Evolutionary conservation across 2,329 filamentous ascomycete genomes (phyloP).

Genomic region (Thermochaetoides dissita): DNA sequence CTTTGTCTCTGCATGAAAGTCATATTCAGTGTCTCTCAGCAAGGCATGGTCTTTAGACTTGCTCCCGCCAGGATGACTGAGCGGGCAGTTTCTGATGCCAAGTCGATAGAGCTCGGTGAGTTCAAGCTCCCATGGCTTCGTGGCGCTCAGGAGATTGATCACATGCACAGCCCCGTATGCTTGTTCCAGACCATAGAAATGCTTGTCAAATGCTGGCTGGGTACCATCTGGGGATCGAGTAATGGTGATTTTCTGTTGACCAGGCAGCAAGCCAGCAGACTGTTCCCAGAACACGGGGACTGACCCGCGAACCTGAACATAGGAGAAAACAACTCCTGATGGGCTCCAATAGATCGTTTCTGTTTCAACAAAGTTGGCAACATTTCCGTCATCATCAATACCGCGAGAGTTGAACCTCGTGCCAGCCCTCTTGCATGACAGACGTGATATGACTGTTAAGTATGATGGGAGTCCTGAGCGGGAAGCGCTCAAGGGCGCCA

Average conservation of each 20-base stretch:
- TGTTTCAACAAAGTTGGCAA: constrained; percentile 97
- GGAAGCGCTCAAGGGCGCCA: constrained; percentile 53
- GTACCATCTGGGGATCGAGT: constrained; percentile 82
- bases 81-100: constrained; percentile 59
- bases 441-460: constrained; percentile 76
- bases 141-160: constrained; percentile 82
- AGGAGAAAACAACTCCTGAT: constrained; percentile 70
- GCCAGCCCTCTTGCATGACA: constrained; percentile 82
- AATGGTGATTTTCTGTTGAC: constrained; percentile 86
- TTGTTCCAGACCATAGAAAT: constrained; percentile 76
- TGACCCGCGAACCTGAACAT: constrained; percentile 81
- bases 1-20: constrained; percentile 90
- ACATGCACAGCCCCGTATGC: constrained; percentile 85
- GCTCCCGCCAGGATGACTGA: constrained; percentile 47
- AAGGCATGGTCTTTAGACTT: constrained; percentile 56
- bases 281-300: constrained; percentile 98
- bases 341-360: constrained; percentile 87
- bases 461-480: constrained; percentile 64
- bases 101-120: constrained; percentile 66
- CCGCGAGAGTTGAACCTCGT: constrained; percentile 95
- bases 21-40: constrained; percentile 72
- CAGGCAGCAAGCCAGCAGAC: constrained; percentile 69
- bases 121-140: constrained; percentile 75
- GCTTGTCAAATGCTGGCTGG: constrained; percentile 87
- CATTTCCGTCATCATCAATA: constrained; percentile 93